Conservation (phyloP, 495 filamentous ascomycete genomes). For the Friedmanniomyces simplex region DNA sequence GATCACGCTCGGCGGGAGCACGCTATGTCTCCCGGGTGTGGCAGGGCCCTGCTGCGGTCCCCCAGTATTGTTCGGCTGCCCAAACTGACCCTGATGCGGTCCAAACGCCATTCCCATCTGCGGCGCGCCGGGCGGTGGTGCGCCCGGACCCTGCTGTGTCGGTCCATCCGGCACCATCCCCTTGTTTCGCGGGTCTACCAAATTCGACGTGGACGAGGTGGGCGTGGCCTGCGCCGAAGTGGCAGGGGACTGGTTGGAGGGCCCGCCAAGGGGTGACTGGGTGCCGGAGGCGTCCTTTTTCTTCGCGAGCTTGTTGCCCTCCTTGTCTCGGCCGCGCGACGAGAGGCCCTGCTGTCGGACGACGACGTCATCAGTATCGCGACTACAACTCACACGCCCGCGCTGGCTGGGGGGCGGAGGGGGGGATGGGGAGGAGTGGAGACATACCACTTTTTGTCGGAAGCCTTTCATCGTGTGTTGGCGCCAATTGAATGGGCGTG, state of each 20-base stretch:
- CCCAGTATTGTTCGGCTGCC: constrained; percentile 5
- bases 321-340: constrained; percentile 74
- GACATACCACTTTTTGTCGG: constrained; percentile 91
- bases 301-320: constrained; percentile 74
- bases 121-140: constrained; percentile 6
- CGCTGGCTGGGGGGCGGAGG: constrained; percentile 12
- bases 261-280: constrained; percentile 53
- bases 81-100: not conserved
- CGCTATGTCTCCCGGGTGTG: constrained; percentile 10
- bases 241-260: constrained; percentile 52
- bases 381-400: not conserved
- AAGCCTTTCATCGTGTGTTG: constrained; percentile 73
- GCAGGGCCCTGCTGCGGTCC: constrained; percentile 39
- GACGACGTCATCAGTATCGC: constrained; percentile 17
- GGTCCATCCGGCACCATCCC: constrained; percentile 55
- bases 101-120: constrained; percentile 6
- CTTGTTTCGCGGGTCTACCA: constrained; percentile 80
- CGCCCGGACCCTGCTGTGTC: constrained; percentile 9
- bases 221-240: constrained; percentile 49
- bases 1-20: constrained; percentile 74
- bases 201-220: constrained; percentile 68
- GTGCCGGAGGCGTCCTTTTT: constrained; percentile 79
- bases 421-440: constrained; percentile 20
- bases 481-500: not conserved
- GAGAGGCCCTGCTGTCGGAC: constrained; percentile 66